A percentile compares a stretch with the other conserved stretches of the same genome.
These are phyloP conservation scores for Xanthoconium stramineum DNA, from an alignment of 768 basidiomycete species.

Conservation along the genomic window DNA sequence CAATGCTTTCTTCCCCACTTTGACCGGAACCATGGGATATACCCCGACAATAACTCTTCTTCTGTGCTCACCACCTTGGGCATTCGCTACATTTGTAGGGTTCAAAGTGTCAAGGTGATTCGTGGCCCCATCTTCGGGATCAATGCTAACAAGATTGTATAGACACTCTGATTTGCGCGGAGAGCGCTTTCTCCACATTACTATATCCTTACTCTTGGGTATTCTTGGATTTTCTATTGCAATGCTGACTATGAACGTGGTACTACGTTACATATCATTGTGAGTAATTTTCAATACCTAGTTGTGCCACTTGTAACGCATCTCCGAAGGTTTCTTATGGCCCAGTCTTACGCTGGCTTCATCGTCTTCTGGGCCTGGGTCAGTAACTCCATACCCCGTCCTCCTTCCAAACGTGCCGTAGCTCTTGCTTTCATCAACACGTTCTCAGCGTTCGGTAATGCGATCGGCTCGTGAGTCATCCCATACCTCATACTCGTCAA, in stretches of 20 bases:
- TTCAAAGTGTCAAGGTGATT: conserved; percentile 50
- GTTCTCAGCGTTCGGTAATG: conserved; percentile 79
- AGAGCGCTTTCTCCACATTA: conserved; percentile 72
- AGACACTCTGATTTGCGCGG: conserved; percentile 69
- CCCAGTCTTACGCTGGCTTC: conserved; percentile 70
- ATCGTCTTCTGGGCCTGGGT: conserved; percentile 59
- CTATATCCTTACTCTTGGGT: conserved; percentile 50
- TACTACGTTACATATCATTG: conserved; percentile 64
- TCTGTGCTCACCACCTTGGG: conserved; percentile 71
- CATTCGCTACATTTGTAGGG: conserved; percentile 55
- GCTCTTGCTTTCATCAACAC: conserved; percentile 81
- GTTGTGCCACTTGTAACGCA: neutral
- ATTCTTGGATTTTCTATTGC: conserved; percentile 68
- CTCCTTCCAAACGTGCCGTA: conserved; percentile 86
- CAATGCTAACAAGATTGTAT: neutral
- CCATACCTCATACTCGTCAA: neutral
- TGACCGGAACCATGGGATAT: conserved; percentile 70
- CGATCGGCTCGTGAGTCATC: conserved; percentile 69
- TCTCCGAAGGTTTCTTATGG: conserved; percentile 64
- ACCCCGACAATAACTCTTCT: conserved; percentile 61
- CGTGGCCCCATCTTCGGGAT: neutral
- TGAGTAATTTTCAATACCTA: conserved; percentile 28
- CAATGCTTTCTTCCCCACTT: conserved; percentile 78
- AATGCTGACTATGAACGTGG: conserved; percentile 58
- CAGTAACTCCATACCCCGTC: conserved; percentile 63